Percentiles rank a stretch among this genome's conserved stretches.
Evolutionary conservation across 2,329 filamentous ascomycete species (phyloP).

Genomic region (Stagonosporopsis tanaceti): DNA sequence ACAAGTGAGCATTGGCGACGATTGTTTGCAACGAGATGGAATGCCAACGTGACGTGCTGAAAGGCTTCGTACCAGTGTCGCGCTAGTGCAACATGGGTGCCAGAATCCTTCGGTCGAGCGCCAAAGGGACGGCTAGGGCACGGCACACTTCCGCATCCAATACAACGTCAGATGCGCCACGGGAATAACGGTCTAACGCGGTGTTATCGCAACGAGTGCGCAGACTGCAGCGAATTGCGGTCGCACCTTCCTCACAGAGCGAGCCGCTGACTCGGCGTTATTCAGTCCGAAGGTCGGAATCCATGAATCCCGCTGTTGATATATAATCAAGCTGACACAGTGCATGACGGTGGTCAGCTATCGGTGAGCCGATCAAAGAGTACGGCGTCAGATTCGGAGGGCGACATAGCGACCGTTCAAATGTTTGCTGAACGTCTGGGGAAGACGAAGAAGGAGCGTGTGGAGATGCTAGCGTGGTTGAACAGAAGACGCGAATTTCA

Average conservation of each 20-base stretch:
- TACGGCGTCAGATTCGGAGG: neutral
- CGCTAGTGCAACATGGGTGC: constrained; percentile 15
- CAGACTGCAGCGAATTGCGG: constrained; percentile 2
- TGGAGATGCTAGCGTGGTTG: neutral
- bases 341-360: constrained; percentile 1
- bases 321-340: constrained; percentile 4
- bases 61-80: constrained; percentile 15
- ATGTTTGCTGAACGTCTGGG: neutral
- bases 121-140: constrained; percentile 7
- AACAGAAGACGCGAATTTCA: neutral
- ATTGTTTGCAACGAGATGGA: neutral
- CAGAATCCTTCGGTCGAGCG: constrained; percentile 14
- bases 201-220: constrained; percentile 12
- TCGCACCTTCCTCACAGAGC: constrained; percentile 15
- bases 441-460: neutral
- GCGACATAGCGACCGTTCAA: neutral
- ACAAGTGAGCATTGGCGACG: neutral
- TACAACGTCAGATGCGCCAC: neutral
- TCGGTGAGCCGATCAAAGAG: neutral
- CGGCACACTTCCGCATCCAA: constrained; percentile 14
- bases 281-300: constrained; percentile 7
- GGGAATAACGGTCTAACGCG: constrained; percentile 9
- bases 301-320: constrained; percentile 4
- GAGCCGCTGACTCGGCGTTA: constrained; percentile 11
- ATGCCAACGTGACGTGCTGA: neutral